phyloP scores from a whole-genome alignment of 345 rosid genomes.

The Brassica carinata region DNA sequence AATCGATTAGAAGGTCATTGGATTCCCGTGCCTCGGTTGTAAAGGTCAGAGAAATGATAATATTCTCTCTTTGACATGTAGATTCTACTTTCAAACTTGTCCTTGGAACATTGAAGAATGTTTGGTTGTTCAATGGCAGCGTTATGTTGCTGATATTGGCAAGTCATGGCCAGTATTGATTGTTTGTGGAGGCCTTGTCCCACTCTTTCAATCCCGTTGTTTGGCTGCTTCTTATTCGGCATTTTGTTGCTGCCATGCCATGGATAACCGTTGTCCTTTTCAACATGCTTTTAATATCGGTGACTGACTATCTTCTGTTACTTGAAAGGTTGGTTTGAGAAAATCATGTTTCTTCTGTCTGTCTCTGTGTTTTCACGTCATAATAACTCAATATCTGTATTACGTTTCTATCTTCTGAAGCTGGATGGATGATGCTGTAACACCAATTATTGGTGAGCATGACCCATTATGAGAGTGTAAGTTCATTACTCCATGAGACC shows the following conservation, averaged over 20 bases:
- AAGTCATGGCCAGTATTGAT: conserved; percentile 90
- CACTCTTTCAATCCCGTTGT: conserved; percentile 78
- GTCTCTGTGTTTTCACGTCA: neutral
- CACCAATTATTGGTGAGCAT: conserved; percentile 84
- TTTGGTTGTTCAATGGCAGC: conserved; percentile 53
- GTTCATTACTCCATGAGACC: neutral
- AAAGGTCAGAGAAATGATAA: conserved; percentile 55
- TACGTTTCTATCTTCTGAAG: conserved; percentile 37
- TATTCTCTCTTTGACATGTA: conserved; percentile 13
- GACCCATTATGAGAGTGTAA: conserved; percentile 67
- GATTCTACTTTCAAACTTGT: neutral
- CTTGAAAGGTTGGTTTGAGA: conserved; percentile 64
- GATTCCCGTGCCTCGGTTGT: conserved; percentile 84
- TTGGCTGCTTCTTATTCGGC: conserved; percentile 90
- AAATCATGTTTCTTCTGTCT: neutral
- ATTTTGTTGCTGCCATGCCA: conserved; percentile 96
- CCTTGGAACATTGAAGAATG: neutral
- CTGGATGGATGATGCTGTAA: conserved; percentile 98
- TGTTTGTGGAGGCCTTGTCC: conserved; percentile 93
- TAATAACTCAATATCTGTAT: neutral
- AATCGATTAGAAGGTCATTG: conserved; percentile 70
- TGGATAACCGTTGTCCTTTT: conserved; percentile 91
- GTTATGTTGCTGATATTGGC: conserved; percentile 89
- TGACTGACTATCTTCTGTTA: conserved; percentile 72
- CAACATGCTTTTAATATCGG: conserved; percentile 75